Evolutionary conservation across 345 rosid species (phyloP).

Genomic region (Balakata baccata): DNA sequence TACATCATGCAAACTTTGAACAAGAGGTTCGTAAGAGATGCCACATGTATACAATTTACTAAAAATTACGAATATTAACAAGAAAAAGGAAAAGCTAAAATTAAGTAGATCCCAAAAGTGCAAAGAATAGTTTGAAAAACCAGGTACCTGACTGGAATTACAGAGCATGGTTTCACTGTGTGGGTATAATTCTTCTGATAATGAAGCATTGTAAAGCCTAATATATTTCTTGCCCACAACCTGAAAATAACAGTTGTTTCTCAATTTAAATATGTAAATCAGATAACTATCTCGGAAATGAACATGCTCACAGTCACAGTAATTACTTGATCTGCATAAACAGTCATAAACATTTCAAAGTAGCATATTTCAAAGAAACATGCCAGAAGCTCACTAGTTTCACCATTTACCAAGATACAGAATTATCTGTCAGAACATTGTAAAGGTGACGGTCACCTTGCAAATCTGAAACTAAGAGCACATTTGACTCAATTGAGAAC

Average conservation of each 20-base stretch:
- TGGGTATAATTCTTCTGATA: slow-evolving; percentile 78
- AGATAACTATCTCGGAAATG: background rate
- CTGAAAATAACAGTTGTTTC: slow-evolving; percentile 32
- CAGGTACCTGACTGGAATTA: slow-evolving; percentile 87
- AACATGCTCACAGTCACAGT: background rate
- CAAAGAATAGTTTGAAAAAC: background rate
- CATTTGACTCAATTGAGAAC: background rate
- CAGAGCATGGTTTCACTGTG: slow-evolving; percentile 76
- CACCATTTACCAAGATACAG: background rate
- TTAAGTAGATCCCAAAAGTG: background rate
- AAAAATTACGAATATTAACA: background rate
- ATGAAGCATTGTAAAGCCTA: slow-evolving; percentile 71
- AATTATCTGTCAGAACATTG: background rate
- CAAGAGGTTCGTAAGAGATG: background rate
- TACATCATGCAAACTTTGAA: background rate
- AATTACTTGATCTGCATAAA: background rate
- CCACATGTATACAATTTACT: background rate
- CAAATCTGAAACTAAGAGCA: background rate
- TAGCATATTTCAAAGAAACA: background rate
- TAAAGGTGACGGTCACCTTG: background rate
- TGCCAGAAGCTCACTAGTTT: background rate
- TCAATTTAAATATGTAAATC: background rate
- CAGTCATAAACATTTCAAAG: background rate
- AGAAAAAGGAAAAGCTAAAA: background rate
- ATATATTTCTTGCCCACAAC: slow-evolving; percentile 91